A percentile compares a stretch with the other conserved stretches of the same genome.
These are phyloP conservation scores for Ploettnerulaceae sp. DNA, from an alignment of 2,329 filamentous ascomycete genomes.

Conservation along the genomic window DNA sequence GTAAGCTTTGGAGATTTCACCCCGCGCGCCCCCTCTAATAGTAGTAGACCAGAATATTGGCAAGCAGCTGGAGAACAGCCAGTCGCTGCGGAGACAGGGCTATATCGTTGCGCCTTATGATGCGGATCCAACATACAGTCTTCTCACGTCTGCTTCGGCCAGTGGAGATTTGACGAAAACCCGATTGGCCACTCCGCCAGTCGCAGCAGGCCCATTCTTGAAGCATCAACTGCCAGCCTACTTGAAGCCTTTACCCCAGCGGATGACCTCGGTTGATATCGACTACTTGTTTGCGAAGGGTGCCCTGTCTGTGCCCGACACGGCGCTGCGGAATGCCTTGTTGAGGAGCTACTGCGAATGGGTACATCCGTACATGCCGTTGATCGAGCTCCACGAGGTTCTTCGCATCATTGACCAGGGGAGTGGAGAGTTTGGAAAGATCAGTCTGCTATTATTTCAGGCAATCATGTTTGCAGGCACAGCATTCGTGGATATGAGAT, in stretches of 20 bases:
- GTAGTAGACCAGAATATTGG: slow-evolving; percentile 26
- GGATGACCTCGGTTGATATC: slow-evolving; percentile 76
- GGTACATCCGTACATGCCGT: slow-evolving; percentile 90
- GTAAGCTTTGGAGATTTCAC: slow-evolving; percentile 21
- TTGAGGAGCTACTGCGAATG: slow-evolving; percentile 81
- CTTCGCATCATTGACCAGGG: slow-evolving; percentile 55
- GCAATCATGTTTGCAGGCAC: slow-evolving; percentile 92
- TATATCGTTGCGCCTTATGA: slow-evolving; percentile 14
- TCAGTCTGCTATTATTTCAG: slow-evolving; percentile 86
- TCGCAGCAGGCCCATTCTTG: slow-evolving; percentile 15
- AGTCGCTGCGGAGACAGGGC: slow-evolving; percentile 20
- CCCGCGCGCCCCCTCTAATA: slow-evolving; percentile 7
- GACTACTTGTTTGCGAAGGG: slow-evolving; percentile 80
- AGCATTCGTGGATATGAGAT: slow-evolving; percentile 78
- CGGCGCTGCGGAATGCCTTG: slow-evolving; percentile 70
- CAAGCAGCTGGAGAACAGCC: slow-evolving; percentile 20
- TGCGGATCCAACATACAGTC: slow-evolving; percentile 18
- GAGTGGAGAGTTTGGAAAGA: slow-evolving; percentile 64
- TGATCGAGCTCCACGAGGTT: slow-evolving; percentile 65
- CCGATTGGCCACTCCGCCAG: slow-evolving; percentile 15
- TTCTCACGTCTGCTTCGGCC: slow-evolving; percentile 28
- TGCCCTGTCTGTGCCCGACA: slow-evolving; percentile 69
- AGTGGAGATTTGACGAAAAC: slow-evolving; percentile 28
- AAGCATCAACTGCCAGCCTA: slow-evolving; percentile 52
- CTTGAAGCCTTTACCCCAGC: slow-evolving; percentile 72